Evolutionary conservation across 2,329 filamentous ascomycete genomes (phyloP).

Genomic region (Apiospora arundinis): DNA sequence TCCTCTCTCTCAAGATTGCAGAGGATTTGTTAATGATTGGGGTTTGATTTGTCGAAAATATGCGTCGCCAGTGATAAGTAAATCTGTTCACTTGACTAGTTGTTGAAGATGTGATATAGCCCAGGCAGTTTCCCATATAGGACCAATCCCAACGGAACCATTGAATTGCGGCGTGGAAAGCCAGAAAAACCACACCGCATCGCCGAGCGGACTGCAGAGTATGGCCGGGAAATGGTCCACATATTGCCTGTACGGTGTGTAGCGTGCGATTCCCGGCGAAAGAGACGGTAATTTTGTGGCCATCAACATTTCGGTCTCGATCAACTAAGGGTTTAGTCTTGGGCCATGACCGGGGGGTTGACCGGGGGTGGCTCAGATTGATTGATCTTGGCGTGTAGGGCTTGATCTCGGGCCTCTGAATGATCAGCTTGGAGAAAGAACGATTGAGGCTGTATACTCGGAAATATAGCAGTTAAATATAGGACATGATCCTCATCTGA

Average conservation of each 20-base stretch:
- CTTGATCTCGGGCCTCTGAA: not conserved
- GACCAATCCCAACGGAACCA: not conserved
- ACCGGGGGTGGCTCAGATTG: not conserved
- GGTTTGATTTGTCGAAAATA: not conserved
- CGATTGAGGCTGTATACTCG: not conserved
- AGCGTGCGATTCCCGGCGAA: not conserved
- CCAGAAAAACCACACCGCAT: not conserved
- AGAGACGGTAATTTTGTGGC: conserved; percentile 10
- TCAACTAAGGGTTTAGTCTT: not conserved
- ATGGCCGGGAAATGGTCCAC: not conserved
- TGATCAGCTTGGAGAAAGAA: not conserved
- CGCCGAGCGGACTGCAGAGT: not conserved
- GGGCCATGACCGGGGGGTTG: not conserved
- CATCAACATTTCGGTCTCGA: not conserved
- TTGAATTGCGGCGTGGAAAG: not conserved
- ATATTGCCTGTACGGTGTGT: not conserved
- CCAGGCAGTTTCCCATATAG: not conserved
- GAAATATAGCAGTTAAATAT: not conserved
- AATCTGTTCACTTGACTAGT: not conserved
- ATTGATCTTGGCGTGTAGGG: not conserved
- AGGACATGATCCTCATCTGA: too few species aligned
- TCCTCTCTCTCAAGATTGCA: not conserved
- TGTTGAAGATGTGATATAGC: not conserved
- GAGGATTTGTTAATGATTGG: not conserved
- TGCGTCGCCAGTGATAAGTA: not conserved